Evolutionary conservation across 805 yeast genomes (phyloP).

Genomic region (Ogataea philodendri): DNA sequence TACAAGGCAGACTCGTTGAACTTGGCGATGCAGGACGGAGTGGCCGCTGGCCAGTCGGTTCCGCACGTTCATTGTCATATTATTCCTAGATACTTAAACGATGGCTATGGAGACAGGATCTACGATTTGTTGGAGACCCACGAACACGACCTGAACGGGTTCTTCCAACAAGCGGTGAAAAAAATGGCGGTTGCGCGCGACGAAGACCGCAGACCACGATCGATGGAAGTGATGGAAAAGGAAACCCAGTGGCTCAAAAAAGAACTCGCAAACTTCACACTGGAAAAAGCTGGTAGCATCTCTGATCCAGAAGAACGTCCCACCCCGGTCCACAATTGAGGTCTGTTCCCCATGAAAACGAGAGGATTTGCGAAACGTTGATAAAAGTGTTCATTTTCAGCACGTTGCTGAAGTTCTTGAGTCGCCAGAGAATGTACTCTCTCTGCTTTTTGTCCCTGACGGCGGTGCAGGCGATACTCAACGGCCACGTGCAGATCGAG

Average conservation of each 20-base stretch:
- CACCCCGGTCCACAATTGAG: slow-evolving; percentile 2
- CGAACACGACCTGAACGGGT: slow-evolving; percentile 48
- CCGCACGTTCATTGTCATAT: slow-evolving; percentile 95
- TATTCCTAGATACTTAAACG: slow-evolving; percentile 73
- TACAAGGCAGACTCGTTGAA: slow-evolving; percentile 84
- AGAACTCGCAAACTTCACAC: slow-evolving; percentile 38
- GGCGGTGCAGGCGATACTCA: slow-evolving; percentile 18
- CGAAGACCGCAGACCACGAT: slow-evolving; percentile 54
- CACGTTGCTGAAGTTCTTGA: slow-evolving; percentile 14
- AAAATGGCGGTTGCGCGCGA: slow-evolving; percentile 41
- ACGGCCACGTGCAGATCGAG: slow-evolving; percentile 17
- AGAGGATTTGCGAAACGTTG: slow-evolving; percentile 11
- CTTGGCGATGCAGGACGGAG: slow-evolving; percentile 94
- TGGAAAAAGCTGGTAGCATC: too few relatives aligned
- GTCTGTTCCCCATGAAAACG: slow-evolving; percentile 18
- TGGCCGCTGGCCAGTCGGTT: slow-evolving; percentile 93
- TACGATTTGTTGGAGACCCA: slow-evolving; percentile 60
- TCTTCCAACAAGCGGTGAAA: slow-evolving; percentile 29
- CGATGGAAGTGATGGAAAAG: slow-evolving; percentile 60
- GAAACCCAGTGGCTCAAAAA: slow-evolving; percentile 63
- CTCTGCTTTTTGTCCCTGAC: slow-evolving; percentile 7
- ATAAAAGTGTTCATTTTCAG: slow-evolving; percentile 4
- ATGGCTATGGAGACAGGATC: slow-evolving; percentile 65
- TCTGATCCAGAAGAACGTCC: slow-evolving; percentile 1
- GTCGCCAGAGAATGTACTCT: slow-evolving; percentile 15